A percentile compares a stretch with the other conserved stretches of the same genome.
Conservation (phyloP, 108 stramenopile genomes). For the Skeletonema costatum region DNA sequence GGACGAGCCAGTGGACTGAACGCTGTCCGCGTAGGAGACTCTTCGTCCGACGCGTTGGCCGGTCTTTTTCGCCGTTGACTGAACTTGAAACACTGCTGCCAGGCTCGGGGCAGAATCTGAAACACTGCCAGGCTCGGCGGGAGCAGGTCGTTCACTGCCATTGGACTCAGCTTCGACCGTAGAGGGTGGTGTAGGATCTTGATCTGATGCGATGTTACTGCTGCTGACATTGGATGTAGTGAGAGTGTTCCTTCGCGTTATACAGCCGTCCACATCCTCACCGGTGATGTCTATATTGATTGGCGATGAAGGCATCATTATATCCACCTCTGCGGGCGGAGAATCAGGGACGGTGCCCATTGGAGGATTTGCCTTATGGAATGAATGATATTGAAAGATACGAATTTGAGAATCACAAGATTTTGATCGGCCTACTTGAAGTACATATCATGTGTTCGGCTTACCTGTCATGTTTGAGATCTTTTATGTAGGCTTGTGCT, state of each 20-base stretch:
- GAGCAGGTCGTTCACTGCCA: background rate
- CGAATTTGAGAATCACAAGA: background rate
- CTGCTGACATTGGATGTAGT: background rate
- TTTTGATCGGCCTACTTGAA: background rate
- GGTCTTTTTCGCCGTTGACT: too few relatives aligned
- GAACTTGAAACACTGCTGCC: too few relatives aligned
- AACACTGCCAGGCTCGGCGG: background rate
- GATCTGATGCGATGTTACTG: too few relatives aligned
- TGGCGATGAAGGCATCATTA: background rate
- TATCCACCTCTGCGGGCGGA: background rate
- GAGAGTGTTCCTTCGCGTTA: too few relatives aligned
- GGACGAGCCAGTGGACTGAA: background rate
- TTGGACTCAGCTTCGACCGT: background rate
- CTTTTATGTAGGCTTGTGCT: too few relatives aligned
- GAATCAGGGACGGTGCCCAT: background rate
- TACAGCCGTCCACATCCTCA: too few relatives aligned
- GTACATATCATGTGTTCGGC: too few relatives aligned
- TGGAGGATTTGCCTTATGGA: background rate
- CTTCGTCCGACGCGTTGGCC: background rate
- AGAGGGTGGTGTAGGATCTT: too few relatives aligned
- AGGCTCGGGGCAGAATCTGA: too few relatives aligned
- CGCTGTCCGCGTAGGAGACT: constrained; percentile 10
- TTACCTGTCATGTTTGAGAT: too few relatives aligned
- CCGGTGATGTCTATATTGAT: background rate
- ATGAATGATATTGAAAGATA: background rate